Evolutionary conservation across 768 basidiomycete genomes (phyloP), one percentile per base, ranked within the genome.

Genomic region (Paxillus rubicundulus): DNA sequence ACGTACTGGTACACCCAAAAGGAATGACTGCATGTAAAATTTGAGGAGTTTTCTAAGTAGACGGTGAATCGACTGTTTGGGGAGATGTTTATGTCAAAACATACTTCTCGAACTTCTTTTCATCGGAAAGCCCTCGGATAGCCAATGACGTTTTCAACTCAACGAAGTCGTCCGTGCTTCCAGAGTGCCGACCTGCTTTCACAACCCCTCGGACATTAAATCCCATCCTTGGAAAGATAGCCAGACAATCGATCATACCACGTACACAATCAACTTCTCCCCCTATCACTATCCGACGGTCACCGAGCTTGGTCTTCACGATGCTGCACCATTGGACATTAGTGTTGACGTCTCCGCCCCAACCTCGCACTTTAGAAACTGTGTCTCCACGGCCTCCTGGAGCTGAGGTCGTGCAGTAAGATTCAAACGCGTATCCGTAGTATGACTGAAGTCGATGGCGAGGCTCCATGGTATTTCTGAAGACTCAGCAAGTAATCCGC

Each of bases 261-360:
- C 83, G 76, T 18, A 93, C 83, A 63, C 92, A 96, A 67, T 96
- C 92, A 6, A 96, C 92, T 70, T 95, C 92, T 5, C 93, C 92
- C 1, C 92, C 92, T 43, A 94, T 82, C 52, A 96, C 72, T 46
- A 91, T 71, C 38, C 89, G 75, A 24, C 76, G 80, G 50, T 82
- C 77, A 0, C 85, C 89, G 21, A 94, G 77, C 55, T 89, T 91
- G 4, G 90, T 92, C 68, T 90, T 89, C 41, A 92, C 87, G 47
- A 96, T 85, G 54, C 82, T 85, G 62, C 92, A 94, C 92, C 92
- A 94, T 59, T 94, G 91, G 0, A 89, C 79, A 59, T 92, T 92
- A 10, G 91, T 94, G 63, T 95, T 78, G 12, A 94, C 90, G 54
- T 89, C 85, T 1, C 86, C 85, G 48, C 89, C 80, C 87, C 87